Percentiles rank a stretch among this genome's conserved stretches.
These are phyloP conservation scores for Strobilomyces confusus DNA, from an alignment of 768 basidiomycete species.

Conservation along the genomic window DNA sequence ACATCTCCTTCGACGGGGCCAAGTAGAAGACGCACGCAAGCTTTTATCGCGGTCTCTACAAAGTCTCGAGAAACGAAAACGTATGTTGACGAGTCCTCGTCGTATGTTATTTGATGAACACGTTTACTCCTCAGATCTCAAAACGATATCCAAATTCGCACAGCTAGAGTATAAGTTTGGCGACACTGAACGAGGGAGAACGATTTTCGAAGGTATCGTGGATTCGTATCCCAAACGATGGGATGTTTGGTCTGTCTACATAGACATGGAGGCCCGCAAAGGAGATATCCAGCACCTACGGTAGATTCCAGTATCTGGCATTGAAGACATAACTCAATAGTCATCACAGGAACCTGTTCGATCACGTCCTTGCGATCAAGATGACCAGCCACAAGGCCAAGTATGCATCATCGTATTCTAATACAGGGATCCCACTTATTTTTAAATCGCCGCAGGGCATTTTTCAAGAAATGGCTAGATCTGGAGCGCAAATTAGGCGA, in stretches of 20 bases:
- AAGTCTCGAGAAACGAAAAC: slow-evolving; percentile 90
- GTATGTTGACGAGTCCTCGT: slow-evolving; percentile 44
- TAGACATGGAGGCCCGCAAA: slow-evolving; percentile 90
- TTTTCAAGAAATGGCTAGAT: slow-evolving; percentile 98
- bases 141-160: slow-evolving; percentile 93
- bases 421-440: slow-evolving; percentile 1
- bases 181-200: slow-evolving; percentile 92
- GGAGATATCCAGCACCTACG: slow-evolving; percentile 74
- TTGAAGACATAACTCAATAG: not conserved
- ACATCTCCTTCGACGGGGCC: slow-evolving; percentile 68
- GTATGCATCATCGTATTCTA: slow-evolving; percentile 43
- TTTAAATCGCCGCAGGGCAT: slow-evolving; percentile 48
- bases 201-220: slow-evolving; percentile 93
- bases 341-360: slow-evolving; percentile 71
- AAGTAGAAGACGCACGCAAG: slow-evolving; percentile 77
- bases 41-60: slow-evolving; percentile 85
- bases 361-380: slow-evolving; percentile 76
- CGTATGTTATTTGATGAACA: not conserved
- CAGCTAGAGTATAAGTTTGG: slow-evolving; percentile 93
- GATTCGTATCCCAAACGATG: slow-evolving; percentile 94
- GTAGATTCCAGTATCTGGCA: slow-evolving; percentile 35
- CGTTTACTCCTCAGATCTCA: slow-evolving; percentile 59
- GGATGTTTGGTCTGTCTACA: slow-evolving; percentile 94
- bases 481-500: slow-evolving; percentile 85
- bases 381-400: slow-evolving; percentile 96